These are phyloP conservation scores for Penicillium ochrochloron DNA, from an alignment of 495 filamentous ascomycete genomes.

Conservation along the genomic window DNA sequence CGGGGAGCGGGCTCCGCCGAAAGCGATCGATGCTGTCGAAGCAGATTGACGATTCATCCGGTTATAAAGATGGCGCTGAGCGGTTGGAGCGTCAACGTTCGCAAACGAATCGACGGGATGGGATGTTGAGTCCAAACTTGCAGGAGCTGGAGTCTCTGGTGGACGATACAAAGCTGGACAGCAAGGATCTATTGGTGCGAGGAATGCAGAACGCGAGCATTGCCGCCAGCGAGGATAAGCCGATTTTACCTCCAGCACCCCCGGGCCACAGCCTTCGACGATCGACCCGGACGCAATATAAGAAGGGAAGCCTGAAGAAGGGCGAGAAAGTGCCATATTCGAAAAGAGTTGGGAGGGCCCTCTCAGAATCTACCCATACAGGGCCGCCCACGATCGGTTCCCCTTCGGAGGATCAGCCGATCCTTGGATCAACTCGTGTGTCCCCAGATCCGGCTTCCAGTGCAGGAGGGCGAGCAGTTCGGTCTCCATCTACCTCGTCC, in stretches of 20 bases:
- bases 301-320: slow-evolving; percentile 82
- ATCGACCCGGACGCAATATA: slow-evolving; percentile 90
- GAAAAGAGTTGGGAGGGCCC: slow-evolving; percentile 64
- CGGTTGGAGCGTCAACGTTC: slow-evolving; percentile 78
- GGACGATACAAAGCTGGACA: slow-evolving; percentile 72
- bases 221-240: slow-evolving; percentile 73
- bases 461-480: slow-evolving; percentile 28
- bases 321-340: slow-evolving; percentile 78
- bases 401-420: slow-evolving; percentile 49
- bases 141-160: slow-evolving; percentile 78
- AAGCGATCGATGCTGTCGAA: slow-evolving; percentile 96
- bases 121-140: slow-evolving; percentile 61
- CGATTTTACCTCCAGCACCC: slow-evolving; percentile 76
- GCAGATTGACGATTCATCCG: slow-evolving; percentile 78
- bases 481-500: slow-evolving; percentile 37
- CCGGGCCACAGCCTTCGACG: slow-evolving; percentile 80
- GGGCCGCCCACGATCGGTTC: slow-evolving; percentile 43
- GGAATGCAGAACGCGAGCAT: slow-evolving; percentile 53
- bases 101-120: slow-evolving; percentile 53
- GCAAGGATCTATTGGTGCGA: slow-evolving; percentile 38
- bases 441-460: slow-evolving; percentile 75
- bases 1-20: slow-evolving; percentile 68
- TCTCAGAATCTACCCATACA: slow-evolving; percentile 63
- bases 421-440: slow-evolving; percentile 65
- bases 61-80: slow-evolving; percentile 89